Percentiles rank a stretch among this genome's conserved stretches.
Conservation (phyloP, 2,329 filamentous ascomycete species). For the Ceratocystis lukuohia region DNA sequence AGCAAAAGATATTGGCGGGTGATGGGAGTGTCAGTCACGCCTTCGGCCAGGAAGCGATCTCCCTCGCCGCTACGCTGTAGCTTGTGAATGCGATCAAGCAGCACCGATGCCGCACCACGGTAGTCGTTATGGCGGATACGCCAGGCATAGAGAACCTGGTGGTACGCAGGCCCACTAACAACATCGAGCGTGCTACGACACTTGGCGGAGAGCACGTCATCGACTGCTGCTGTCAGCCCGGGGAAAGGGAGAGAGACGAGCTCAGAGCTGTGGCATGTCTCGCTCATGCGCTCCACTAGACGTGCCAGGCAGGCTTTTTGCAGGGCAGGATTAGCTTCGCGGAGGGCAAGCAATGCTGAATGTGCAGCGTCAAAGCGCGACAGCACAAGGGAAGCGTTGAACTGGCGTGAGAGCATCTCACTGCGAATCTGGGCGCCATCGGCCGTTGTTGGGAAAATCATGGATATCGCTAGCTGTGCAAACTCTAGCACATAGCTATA, state of each 20-base stretch:
- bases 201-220: constrained; percentile 60
- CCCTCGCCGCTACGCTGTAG: constrained; percentile 31
- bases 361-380: constrained; percentile 75
- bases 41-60: constrained; percentile 45
- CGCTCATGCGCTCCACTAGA: constrained; percentile 57
- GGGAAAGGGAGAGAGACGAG: constrained; percentile 69
- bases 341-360: constrained; percentile 59
- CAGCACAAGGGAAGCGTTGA: constrained; percentile 66
- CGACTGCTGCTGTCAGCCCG: constrained; percentile 62
- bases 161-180: constrained; percentile 59
- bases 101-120: constrained; percentile 57
- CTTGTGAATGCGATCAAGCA: constrained; percentile 51
- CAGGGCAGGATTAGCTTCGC: constrained; percentile 47
- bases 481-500: constrained; percentile 78
- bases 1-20: constrained; percentile 74
- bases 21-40: constrained; percentile 49
- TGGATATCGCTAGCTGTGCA: constrained; percentile 59
- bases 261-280: constrained; percentile 49
- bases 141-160: constrained; percentile 85
- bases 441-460: constrained; percentile 29
- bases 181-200: constrained; percentile 58
- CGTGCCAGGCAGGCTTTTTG: constrained; percentile 58
- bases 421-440: constrained; percentile 29
- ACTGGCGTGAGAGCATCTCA: constrained; percentile 71
- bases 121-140: constrained; percentile 74